phyloP scores from a whole-genome alignment of 345 rosid genomes.

The Geranium brycei region DNA sequence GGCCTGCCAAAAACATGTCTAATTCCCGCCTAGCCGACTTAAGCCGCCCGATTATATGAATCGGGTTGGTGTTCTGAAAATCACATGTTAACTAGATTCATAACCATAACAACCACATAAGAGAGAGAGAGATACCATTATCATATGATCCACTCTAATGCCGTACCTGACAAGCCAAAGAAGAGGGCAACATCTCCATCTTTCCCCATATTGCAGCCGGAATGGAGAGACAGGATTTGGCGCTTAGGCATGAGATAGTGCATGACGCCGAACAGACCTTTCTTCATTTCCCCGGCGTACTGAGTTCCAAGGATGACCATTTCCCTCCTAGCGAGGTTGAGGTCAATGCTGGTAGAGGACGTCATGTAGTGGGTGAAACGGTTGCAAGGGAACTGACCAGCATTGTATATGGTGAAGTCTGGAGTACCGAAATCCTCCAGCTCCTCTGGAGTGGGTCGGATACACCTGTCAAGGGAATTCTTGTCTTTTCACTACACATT shows the following conservation, averaged over 20 bases:
- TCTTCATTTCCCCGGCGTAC: conserved; percentile 99
- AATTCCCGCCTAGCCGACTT: no score
- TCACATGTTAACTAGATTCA: no score
- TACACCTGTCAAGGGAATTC: no score
- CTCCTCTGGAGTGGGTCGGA: conserved; percentile 94
- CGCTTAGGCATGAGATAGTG: conserved; percentile 99
- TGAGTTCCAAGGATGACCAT: conserved; percentile 98
- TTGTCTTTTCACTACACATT: no score
- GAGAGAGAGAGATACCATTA: no score
- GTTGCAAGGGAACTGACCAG: conserved; percentile 97
- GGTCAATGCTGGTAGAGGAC: conserved; percentile 89
- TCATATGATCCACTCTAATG: conserved; percentile 9
- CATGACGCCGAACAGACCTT: conserved; percentile 96
- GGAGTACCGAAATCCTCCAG: conserved; percentile 97
- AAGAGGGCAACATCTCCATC: conserved; percentile 98
- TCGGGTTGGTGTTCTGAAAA: no score
- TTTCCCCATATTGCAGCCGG: conserved; percentile 99
- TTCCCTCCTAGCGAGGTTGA: conserved; percentile 87
- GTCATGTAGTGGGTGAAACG: conserved; percentile 99
- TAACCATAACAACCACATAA: no score
- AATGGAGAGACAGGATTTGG: conserved; percentile 81
- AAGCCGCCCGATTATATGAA: no score
- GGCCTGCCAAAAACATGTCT: no score
- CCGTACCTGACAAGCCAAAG: conserved; percentile 95
- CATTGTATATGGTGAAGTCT: conserved; percentile 97